These are phyloP conservation scores for Quercus berberidifolia DNA, from an alignment of 306 rosid species.

Conservation along the genomic window DNA sequence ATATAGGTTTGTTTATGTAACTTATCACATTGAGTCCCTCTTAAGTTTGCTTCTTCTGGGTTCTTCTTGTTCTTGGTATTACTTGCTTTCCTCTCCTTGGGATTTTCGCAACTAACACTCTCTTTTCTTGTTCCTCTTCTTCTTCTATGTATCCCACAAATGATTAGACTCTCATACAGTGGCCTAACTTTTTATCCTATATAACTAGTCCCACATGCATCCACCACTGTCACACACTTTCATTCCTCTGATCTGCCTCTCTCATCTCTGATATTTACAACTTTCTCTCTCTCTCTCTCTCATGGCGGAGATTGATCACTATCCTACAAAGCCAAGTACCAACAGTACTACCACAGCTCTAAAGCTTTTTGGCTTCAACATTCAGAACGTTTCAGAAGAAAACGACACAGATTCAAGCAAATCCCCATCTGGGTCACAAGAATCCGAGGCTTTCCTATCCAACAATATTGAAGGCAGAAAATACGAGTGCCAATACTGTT, in stretches of 20 bases:
- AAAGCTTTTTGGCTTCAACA: conserved; percentile 55
- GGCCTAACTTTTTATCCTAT: background rate
- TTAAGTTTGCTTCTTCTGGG: conserved; percentile 3
- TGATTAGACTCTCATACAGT: conserved; percentile 10
- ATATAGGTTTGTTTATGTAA: background rate
- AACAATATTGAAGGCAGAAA: conserved; percentile 7
- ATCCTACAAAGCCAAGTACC: conserved; percentile 12
- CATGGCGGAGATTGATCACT: conserved; percentile 28
- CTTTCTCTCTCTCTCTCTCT: background rate
- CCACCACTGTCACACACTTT: background rate
- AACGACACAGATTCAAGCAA: background rate
- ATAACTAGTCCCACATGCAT: conserved; percentile 19
- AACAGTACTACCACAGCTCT: conserved; percentile 10
- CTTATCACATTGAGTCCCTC: background rate
- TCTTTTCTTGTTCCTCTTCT: background rate
- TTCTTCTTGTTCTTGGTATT: background rate
- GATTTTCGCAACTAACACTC: conserved; percentile 28
- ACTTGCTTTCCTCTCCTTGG: conserved; percentile 17
- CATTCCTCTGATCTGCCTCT: background rate
- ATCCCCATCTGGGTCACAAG: conserved; percentile 11
- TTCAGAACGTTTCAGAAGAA: conserved; percentile 26
- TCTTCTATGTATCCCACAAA: background rate
- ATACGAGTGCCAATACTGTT: conserved; percentile 53
- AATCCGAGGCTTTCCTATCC: conserved; percentile 4
- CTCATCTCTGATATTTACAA: background rate